Evolutionary conservation across 208 protist species (phyloP).

Genomic region (Herpetomonas samuelpessoai): DNA sequence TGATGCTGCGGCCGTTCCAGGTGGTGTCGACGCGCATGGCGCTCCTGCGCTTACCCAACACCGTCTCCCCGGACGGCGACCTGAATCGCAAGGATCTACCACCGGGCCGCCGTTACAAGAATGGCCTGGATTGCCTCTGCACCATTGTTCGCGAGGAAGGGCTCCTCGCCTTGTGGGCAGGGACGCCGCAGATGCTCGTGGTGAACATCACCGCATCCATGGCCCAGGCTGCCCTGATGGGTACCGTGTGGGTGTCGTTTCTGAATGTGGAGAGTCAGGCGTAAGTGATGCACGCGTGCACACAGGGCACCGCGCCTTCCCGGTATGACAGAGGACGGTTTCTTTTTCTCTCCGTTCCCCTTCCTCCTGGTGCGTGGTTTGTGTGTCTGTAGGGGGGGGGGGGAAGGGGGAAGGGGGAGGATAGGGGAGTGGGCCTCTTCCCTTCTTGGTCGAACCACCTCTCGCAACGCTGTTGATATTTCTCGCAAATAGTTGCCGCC

Average conservation of each 20-base stretch:
- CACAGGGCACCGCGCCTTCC: no score
- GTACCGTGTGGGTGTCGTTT: neutral
- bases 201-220: neutral
- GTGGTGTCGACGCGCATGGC: constrained; percentile 6
- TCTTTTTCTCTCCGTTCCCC: no score
- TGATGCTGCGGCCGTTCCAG: constrained; percentile 6
- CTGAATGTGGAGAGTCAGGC: neutral
- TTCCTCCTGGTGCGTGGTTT: no score
- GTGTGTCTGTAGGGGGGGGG: no score
- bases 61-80: neutral
- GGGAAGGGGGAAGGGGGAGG: no score
- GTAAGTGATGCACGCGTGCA: no score
- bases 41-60: neutral
- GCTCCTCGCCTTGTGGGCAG: constrained; percentile 34
- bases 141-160: constrained; percentile 67
- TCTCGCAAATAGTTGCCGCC: no score
- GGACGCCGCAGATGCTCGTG: constrained; percentile 21
- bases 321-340: no score
- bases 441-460: no score
- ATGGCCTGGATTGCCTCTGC: constrained; percentile 57
- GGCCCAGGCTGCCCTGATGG: neutral
- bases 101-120: constrained; percentile 30
- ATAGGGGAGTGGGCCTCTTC: no score
- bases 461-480: no score
- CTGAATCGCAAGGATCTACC: neutral